Evolutionary conservation across 441 rosid species (phyloP), one percentile per base, ranked within the genome.

Genomic region (Adansonia madagascariensis): DNA sequence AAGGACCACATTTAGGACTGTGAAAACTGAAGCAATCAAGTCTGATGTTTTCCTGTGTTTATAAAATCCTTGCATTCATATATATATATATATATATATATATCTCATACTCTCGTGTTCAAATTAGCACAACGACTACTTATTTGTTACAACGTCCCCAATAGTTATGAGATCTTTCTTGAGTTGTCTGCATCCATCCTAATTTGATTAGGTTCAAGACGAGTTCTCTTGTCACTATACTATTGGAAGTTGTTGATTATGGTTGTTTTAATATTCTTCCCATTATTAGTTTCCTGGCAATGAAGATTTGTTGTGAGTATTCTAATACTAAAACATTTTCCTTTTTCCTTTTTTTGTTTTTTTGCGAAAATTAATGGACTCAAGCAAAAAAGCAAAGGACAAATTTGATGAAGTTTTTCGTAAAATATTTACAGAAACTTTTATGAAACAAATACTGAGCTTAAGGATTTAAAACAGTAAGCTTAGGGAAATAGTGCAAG

Each of bases 371-470:
- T 22, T 11, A 15, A 70, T 50, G 44, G 10, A 27, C 20, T 70
- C 2, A 0, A 27, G 41, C 41, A 53, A 44, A 12, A 50, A 50
- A 50, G 61, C 74, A 49, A 11, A 49, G 44, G 20, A 12, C 74
- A 52, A 46, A 60, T 52, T 17, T 10, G 60, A 31, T 53, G 10
- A 71, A 31, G 18, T 49, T 71, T 61, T 8, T 35, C 17, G 11
- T 52, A 47, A 73, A 76, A 73, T 41, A 62, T 73, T 47, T 27
- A 15, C 43, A 44, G 65, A 9, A 31, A 74, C 62, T 20, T 57
- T 14, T 52, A 3, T 59, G 8, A 41, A 66, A 10, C 60, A 47
- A 57, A 50, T 56, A 1, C 47, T 41, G 50, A 50, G 70, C 18
- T 46, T 57, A 57, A 46, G 74, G 60, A 64, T 22, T 10, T 24